These are phyloP conservation scores for Stromatinia cepivora DNA, from an alignment of 2,329 filamentous ascomycete species.

Conservation along the genomic window DNA sequence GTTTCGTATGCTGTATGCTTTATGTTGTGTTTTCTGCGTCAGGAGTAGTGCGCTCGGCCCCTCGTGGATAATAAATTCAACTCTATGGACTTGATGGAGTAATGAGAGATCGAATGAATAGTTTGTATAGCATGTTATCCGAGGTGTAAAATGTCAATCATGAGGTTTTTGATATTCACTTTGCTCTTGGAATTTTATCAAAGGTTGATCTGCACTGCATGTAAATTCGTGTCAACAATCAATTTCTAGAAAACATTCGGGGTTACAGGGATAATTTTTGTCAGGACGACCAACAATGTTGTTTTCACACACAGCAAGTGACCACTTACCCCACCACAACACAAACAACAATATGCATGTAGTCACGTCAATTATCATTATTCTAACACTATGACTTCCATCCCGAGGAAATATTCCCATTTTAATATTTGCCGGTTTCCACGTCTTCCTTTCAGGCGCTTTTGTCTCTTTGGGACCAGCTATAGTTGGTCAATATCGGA, in stretches of 20 bases:
- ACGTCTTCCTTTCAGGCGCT: too few species aligned
- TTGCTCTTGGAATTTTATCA: not conserved
- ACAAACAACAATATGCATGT: too few species aligned
- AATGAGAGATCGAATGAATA: not conserved
- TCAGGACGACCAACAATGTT: constrained; percentile 8
- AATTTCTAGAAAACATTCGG: constrained; percentile 15
- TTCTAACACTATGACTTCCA: too few species aligned
- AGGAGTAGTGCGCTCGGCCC: constrained; percentile 30
- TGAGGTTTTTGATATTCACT: not conserved
- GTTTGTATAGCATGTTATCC: not conserved
- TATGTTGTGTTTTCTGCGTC: constrained; percentile 13
- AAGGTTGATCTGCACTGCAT: not conserved
- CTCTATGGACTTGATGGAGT: constrained; percentile 5
- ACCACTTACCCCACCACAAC: not conserved
- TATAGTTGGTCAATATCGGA: too few species aligned
- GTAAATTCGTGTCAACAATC: constrained; percentile 1
- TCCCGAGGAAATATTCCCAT: too few species aligned
- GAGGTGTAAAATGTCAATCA: not conserved
- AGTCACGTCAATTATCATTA: too few species aligned
- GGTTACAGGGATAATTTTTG: constrained; percentile 4
- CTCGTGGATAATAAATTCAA: not conserved
- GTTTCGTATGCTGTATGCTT: constrained; percentile 1
- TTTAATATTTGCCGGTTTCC: too few species aligned
- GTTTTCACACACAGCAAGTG: not conserved
- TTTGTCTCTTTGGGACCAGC: too few species aligned